Conservation (phyloP, 2,329 filamentous ascomycete species). For the Aspergillus pseudotamarii region DNA sequence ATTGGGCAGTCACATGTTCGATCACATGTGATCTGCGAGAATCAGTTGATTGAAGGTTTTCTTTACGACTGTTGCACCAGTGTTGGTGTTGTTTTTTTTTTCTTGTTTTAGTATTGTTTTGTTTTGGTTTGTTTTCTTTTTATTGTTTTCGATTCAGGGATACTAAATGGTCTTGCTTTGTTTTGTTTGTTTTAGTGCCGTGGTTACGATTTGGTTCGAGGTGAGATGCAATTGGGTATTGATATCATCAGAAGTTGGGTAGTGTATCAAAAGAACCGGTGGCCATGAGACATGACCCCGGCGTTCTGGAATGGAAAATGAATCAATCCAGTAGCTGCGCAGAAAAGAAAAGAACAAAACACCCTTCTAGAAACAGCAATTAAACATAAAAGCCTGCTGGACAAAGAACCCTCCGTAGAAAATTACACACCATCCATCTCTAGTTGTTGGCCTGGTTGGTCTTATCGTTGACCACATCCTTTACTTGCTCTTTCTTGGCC, state of each 20-base stretch:
- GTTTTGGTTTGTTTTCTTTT: background rate
- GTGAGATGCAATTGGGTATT: background rate
- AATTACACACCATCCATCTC: background rate
- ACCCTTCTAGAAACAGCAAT: background rate
- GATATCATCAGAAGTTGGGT: background rate
- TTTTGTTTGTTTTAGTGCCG: background rate
- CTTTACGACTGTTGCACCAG: background rate
- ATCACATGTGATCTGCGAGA: conserved; percentile 4
- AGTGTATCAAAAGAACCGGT: background rate
- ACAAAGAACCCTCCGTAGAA: background rate
- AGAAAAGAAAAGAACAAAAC: conserved; percentile 1
- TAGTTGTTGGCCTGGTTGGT: conserved; percentile 18
- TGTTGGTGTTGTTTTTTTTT: background rate
- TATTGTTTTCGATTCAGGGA: accelerated
- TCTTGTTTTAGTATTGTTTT: background rate
- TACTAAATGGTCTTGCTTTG: background rate
- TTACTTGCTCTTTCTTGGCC: conserved; percentile 64
- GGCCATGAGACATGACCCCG: conserved; percentile 2
- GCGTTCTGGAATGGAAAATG: background rate
- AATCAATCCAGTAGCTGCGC: conserved; percentile 5
- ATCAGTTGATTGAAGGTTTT: background rate
- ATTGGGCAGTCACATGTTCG: conserved; percentile 16
- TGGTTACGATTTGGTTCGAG: background rate
- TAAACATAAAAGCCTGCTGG: background rate
- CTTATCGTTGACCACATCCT: conserved; percentile 57